A percentile compares a stretch with the other conserved stretches of the same genome.
phyloP scores from a whole-genome alignment of 1,139 yeast species.

The Yarrowia galli region DNA sequence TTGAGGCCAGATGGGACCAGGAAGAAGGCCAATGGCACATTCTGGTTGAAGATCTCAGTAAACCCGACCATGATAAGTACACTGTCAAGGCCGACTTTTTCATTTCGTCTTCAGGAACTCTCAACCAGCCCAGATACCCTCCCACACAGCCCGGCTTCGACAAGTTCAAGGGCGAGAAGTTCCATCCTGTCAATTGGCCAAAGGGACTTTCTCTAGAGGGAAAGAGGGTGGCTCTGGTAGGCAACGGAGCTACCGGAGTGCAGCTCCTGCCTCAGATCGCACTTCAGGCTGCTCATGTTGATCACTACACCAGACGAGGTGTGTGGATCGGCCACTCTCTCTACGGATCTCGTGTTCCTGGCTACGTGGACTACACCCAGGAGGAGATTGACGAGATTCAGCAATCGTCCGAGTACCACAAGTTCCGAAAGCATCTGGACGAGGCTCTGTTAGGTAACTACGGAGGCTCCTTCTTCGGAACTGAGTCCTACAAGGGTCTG shows the following conservation, averaged over 20 bases:
- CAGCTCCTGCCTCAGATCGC: slow-evolving; percentile 45
- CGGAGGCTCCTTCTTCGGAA: slow-evolving; percentile 40
- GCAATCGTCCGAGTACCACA: slow-evolving; percentile 42
- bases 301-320: slow-evolving; percentile 35
- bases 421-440: slow-evolving; percentile 44
- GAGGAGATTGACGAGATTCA: slow-evolving; percentile 39
- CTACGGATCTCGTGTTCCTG: slow-evolving; percentile 35
- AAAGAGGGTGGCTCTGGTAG: slow-evolving; percentile 47
- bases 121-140: slow-evolving; percentile 45
- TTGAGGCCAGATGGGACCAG: slow-evolving; percentile 44
- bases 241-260: slow-evolving; percentile 48
- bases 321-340: slow-evolving; percentile 40
- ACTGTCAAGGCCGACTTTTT: slow-evolving; percentile 43
- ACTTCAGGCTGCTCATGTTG: slow-evolving; percentile 39
- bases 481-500: slow-evolving; percentile 39
- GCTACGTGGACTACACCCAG: slow-evolving; percentile 38
- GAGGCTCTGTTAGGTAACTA: slow-evolving; percentile 40
- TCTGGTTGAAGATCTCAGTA: slow-evolving; percentile 40
- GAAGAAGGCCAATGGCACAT: slow-evolving; percentile 44
- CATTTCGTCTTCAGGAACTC: slow-evolving; percentile 44
- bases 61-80: slow-evolving; percentile 40
- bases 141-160: slow-evolving; percentile 45
- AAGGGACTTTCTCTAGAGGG: slow-evolving; percentile 43
- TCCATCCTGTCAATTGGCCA: slow-evolving; percentile 48
- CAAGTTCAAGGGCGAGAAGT: slow-evolving; percentile 45